Base-by-base conservation (phyloP, 768 basidiomycete genomes). In the Dioszegia aurantiaca region DNA sequence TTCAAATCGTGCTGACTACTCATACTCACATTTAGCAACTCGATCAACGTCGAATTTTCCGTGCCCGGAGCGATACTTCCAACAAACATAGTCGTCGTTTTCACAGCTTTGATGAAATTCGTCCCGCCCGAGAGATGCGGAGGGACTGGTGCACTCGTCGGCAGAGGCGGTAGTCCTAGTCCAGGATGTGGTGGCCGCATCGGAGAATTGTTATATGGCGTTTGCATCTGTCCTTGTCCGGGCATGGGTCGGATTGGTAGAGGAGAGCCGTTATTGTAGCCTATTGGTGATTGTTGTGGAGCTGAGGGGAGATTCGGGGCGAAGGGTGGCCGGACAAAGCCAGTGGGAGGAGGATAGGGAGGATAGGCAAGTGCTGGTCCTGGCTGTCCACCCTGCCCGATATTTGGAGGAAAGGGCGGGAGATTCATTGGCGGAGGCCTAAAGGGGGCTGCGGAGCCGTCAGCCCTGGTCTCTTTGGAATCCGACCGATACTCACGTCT, bases 41-140 rank as follows among this genome's bases (percentile, higher is more conserved):
- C 82, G 70, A 88, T 89, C 41, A 97, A 77, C 61, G 89, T 91
- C 0, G 78, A 64, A 74, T 97, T 90, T 0, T 86, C 86, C 68
- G 95, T 90, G 4, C 92, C 92, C 30, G 89, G 89, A 4, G 92
- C 90, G 77, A 97, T 97, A 60, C 90, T 89, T 10, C 92, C 92
- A n/a, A 97, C 85, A 67, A 95, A 97, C 2, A 94, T 80, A 0
- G 84, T 85, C 0, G 86, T 84, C 60, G 84, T 82, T 67, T 86
- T 91, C 45, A 74, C 70, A 11, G 69, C 72, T 31, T 46, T 65
- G 16, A 70, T 65, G 53, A 74, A 74, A 12, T 65, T 62, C 23
- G 41, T 14, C 17, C 33, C 28, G 2, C 41, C 26, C 31, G 19
- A 17, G 3, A 24, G 10, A 4, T 39, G 42, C 21, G 70, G 68